Conservation (phyloP, 331 rosid species). For the Acacia concinna region DNA sequence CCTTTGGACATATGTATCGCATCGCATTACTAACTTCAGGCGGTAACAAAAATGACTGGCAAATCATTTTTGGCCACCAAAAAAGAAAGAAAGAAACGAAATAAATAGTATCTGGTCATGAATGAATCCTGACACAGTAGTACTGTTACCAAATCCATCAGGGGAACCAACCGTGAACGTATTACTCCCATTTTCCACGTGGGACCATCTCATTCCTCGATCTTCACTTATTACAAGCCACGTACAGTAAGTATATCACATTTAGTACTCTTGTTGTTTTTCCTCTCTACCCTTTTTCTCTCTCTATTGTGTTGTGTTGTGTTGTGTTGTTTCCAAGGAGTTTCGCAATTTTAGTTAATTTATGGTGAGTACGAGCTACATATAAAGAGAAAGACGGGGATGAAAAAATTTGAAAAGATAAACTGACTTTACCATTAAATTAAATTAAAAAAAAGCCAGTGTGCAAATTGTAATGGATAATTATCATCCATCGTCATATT, state of each 20-base stretch:
- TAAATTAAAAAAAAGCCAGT: neutral
- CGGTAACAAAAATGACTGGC: neutral
- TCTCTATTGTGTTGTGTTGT: neutral
- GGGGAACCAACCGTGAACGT: neutral
- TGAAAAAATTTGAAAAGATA: neutral
- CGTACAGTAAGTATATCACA: too few relatives aligned
- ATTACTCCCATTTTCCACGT: constrained; percentile 6
- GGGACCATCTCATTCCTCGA: constrained; percentile 10
- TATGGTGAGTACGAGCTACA: neutral
- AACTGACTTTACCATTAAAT: neutral
- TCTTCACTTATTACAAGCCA: constrained; percentile 36
- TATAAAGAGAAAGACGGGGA: neutral
- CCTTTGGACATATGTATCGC: too few relatives aligned
- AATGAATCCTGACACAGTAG: neutral
- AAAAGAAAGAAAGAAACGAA: neutral
- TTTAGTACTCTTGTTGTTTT: too few relatives aligned
- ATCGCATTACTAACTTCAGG: neutral
- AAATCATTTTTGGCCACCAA: neutral
- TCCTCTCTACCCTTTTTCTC: neutral
- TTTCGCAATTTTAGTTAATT: neutral
- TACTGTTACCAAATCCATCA: constrained; percentile 1
- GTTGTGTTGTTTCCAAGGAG: neutral
- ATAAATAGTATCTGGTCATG: neutral
- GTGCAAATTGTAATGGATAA: constrained; percentile 34
- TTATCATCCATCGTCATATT: constrained; percentile 20